These are phyloP conservation scores for Kurtzmaniella natalensis DNA, from an alignment of 1,139 yeast genomes.

Conservation along the genomic window DNA sequence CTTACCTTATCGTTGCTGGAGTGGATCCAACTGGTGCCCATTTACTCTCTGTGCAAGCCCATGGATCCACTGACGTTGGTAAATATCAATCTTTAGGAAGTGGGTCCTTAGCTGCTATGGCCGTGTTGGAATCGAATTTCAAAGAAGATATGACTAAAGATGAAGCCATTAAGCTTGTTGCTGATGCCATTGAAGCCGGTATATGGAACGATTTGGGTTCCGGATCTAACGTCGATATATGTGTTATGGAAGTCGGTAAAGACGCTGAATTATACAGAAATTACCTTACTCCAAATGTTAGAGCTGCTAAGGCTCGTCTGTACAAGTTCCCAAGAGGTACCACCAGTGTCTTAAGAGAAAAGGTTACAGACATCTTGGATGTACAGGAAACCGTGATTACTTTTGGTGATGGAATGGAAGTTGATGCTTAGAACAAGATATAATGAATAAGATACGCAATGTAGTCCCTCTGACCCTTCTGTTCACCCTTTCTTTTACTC, in stretches of 20 bases:
- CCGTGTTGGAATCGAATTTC: constrained; percentile 89
- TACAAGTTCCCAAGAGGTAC: constrained; percentile 90
- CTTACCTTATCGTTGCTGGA: constrained; percentile 95
- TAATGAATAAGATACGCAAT: too few species aligned
- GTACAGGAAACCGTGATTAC: constrained; percentile 62
- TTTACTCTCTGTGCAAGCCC: constrained; percentile 90
- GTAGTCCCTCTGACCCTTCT: too few species aligned
- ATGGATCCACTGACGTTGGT: constrained; percentile 96
- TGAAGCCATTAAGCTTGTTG: constrained; percentile 83
- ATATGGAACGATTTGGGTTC: constrained; percentile 99
- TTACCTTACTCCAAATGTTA: constrained; percentile 84
- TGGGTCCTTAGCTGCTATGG: constrained; percentile 99
- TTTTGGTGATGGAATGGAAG: constrained; percentile 23
- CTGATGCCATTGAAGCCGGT: constrained; percentile 95
- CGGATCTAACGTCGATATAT: constrained; percentile 94
- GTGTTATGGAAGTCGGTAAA: constrained; percentile 92
- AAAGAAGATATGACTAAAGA: constrained; percentile 71
- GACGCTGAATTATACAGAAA: constrained; percentile 83
- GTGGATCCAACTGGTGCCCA: constrained; percentile 96
- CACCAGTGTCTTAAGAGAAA: constrained; percentile 72
- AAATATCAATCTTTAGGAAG: constrained; percentile 90
- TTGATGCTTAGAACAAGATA: too few species aligned
- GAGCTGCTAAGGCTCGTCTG: constrained; percentile 73
- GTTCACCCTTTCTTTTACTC: too few species aligned
- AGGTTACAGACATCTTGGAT: constrained; percentile 61